These are phyloP conservation scores for Kazachstania psychrophila DNA, from an alignment of 805 yeast species.

Conservation along the genomic window DNA sequence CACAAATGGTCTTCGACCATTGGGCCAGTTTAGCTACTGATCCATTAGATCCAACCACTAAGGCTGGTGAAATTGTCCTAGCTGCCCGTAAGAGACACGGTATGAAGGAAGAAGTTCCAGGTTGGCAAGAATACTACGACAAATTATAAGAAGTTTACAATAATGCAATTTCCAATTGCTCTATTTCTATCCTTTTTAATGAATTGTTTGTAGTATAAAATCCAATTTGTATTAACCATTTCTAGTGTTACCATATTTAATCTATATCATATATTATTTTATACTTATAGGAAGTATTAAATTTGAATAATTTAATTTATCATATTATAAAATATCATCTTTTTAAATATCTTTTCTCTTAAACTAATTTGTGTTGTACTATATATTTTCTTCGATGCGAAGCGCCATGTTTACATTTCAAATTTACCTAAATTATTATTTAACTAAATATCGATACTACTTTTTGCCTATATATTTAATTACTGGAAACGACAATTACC, in stretches of 20 bases:
- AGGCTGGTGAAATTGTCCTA: slow-evolving; percentile 55
- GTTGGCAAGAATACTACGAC: slow-evolving; percentile 98
- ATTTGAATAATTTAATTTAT: not conserved
- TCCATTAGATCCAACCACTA: slow-evolving; percentile 77
- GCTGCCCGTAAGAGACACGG: slow-evolving; percentile 92
- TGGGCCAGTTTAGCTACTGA: slow-evolving; percentile 90
- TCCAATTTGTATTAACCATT: slow-evolving; percentile 1
- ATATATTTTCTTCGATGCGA: no score
- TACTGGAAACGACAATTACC: no score
- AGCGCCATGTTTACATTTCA: no score
- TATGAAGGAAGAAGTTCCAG: slow-evolving; percentile 95
- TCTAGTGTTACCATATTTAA: slow-evolving; percentile 3
- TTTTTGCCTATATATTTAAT: no score
- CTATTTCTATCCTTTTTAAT: slow-evolving; percentile 7
- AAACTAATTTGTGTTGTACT: no score
- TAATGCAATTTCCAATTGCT: slow-evolving; percentile 5
- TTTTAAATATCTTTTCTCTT: no score
- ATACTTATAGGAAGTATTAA: slow-evolving; percentile 1
- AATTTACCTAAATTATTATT: no score
- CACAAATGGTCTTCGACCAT: slow-evolving; percentile 99
- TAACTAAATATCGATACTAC: no score
- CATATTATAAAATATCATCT: no score
- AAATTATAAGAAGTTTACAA: slow-evolving; percentile 46
- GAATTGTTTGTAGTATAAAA: slow-evolving; percentile 10
- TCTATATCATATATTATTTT: slow-evolving; percentile 5